Conservation (phyloP, 2,329 filamentous ascomycete species). For the Aspergillus piperis region DNA sequence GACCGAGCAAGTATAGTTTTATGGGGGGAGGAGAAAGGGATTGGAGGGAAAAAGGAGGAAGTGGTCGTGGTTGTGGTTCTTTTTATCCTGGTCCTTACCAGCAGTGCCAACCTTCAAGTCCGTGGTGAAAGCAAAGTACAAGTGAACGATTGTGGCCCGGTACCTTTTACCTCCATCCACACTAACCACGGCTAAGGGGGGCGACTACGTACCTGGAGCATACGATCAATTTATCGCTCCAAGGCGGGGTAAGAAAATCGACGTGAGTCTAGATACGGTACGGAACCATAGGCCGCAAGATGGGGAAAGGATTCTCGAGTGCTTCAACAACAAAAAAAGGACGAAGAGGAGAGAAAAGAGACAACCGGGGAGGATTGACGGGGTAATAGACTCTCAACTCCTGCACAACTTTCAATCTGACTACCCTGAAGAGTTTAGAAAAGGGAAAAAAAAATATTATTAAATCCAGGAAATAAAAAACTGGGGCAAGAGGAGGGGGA, state of each 20-base stretch:
- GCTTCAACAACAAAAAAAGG: not conserved
- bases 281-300: constrained; percentile 17
- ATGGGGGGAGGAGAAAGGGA: not conserved
- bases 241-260: constrained; percentile 21
- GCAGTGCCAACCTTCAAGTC: not conserved
- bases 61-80: constrained; percentile 10
- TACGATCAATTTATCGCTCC: constrained; percentile 6
- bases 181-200: constrained; percentile 9
- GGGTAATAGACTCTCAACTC: no score
- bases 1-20: constrained; percentile 15
- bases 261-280: constrained; percentile 20
- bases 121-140: not conserved
- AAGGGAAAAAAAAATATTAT: no score
- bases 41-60: not conserved
- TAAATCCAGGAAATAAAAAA: not conserved
- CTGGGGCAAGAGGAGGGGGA: no score
- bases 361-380: no score
- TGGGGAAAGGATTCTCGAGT: not conserved
- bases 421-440: no score
- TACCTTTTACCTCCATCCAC: constrained; percentile 7
- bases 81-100: not conserved
- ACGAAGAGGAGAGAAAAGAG: no score
- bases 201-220: constrained; percentile 7
- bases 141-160: constrained; percentile 1
- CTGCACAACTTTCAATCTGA: no score